Percentiles rank a stretch among this genome's conserved stretches.
phyloP scores from a whole-genome alignment of 139 green algal genomes.

The Penium margaritaceum region DNA sequence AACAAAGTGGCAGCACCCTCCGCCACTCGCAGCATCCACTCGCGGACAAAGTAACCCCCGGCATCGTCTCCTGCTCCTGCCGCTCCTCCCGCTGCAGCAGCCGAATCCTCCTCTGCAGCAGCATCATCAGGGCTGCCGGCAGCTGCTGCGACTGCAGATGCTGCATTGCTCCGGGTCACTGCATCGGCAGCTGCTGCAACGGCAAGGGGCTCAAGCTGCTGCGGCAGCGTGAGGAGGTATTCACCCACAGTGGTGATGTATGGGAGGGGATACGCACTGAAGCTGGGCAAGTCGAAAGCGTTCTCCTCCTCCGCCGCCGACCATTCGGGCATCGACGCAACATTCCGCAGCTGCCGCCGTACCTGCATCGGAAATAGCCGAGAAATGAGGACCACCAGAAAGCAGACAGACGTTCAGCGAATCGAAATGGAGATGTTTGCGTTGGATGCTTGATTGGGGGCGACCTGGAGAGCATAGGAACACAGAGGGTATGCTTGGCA shows the following conservation, averaged over 20 bases:
- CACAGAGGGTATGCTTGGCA: too few relatives aligned
- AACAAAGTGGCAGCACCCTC: slow-evolving; percentile 48
- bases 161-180: neutral
- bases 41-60: slow-evolving; percentile 58
- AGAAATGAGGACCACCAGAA: neutral
- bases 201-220: slow-evolving; percentile 64
- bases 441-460: neutral
- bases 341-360: neutral
- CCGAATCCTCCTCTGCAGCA: neutral
- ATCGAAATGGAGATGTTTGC: neutral
- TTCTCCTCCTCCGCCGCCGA: slow-evolving; percentile 40
- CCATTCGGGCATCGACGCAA: slow-evolving; percentile 28
- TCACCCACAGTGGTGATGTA: slow-evolving; percentile 64
- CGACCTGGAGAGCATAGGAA: neutral
- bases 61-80: slow-evolving; percentile 39
- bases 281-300: slow-evolving; percentile 63
- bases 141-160: neutral
- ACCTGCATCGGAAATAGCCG: neutral
- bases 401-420: neutral
- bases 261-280: slow-evolving; percentile 73
- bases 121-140: slow-evolving; percentile 3
- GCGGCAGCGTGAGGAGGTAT: slow-evolving; percentile 84
- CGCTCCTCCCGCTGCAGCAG: slow-evolving; percentile 12
- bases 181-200: neutral
- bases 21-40: slow-evolving; percentile 72